Evolutionary conservation across 73 alveolate genomes (phyloP).

Genomic region (Loxodes magnus): DNA sequence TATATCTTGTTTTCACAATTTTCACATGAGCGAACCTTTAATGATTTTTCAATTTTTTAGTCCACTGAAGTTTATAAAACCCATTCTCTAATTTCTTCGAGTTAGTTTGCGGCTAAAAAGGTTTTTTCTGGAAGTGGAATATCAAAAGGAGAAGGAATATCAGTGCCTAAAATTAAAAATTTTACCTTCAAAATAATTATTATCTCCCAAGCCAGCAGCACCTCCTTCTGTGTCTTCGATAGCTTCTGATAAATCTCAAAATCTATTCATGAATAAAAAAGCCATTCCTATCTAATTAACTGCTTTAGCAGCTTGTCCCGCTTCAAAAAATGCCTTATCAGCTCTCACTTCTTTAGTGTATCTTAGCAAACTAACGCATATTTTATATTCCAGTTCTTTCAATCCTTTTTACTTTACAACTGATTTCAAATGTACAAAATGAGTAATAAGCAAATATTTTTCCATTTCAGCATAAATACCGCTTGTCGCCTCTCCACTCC

Average conservation of each 20-base stretch:
- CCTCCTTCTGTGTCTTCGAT: constrained; percentile 89
- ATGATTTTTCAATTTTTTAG: constrained; percentile 49
- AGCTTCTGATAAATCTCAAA: constrained; percentile 92
- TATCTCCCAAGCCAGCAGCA: constrained; percentile 78
- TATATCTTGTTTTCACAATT: constrained; percentile 77
- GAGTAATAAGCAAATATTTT: constrained; percentile 63
- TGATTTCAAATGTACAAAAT: constrained; percentile 63
- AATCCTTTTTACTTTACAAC: constrained; percentile 64
- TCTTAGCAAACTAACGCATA: constrained; percentile 85
- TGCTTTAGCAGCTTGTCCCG: constrained; percentile 93
- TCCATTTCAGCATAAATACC: constrained; percentile 68
- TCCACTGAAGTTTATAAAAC: constrained; percentile 75
- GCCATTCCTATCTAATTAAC: constrained; percentile 71
- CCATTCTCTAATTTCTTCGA: constrained; percentile 95
- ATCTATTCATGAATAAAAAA: constrained; percentile 88
- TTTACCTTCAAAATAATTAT: constrained; percentile 90
- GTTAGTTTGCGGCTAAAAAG: constrained; percentile 63
- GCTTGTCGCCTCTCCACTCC: constrained; percentile 58
- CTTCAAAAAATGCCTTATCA: constrained; percentile 95
- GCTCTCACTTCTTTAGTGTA: constrained; percentile 92
- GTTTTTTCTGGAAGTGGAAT: constrained; percentile 92
- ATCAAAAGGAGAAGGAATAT: constrained; percentile 87
- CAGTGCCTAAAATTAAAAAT: too few species aligned
- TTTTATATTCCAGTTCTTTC: constrained; percentile 66
- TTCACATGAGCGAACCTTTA: constrained; percentile 77